Conservation (phyloP, 2,329 filamentous ascomycete species). For the Zopfia rhizophila region DNA sequence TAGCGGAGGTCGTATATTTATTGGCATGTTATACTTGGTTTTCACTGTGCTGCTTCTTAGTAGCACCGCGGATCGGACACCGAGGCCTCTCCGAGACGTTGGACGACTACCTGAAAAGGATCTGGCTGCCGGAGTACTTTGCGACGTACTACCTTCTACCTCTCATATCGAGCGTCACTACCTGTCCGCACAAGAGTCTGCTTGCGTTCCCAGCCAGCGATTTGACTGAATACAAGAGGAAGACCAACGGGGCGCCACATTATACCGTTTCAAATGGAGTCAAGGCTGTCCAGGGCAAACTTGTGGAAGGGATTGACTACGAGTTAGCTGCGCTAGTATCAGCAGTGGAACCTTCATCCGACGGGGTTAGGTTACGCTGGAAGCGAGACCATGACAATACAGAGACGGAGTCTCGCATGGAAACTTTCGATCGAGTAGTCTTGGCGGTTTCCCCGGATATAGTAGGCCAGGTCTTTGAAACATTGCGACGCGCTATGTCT, state of each 20-base stretch:
- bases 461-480: slow-evolving; percentile 60
- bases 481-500: slow-evolving; percentile 50
- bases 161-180: slow-evolving; percentile 65
- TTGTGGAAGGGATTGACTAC: slow-evolving; percentile 56
- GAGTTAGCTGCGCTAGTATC: slow-evolving; percentile 54
- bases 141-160: slow-evolving; percentile 64
- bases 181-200: slow-evolving; percentile 63
- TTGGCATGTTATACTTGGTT: slow-evolving; percentile 65
- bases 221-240: slow-evolving; percentile 62
- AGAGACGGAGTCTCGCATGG: slow-evolving; percentile 28
- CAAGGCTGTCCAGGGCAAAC: slow-evolving; percentile 59
- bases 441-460: slow-evolving; percentile 67
- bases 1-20: slow-evolving; percentile 59
- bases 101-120: slow-evolving; percentile 62
- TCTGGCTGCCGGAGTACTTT: slow-evolving; percentile 61
- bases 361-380: slow-evolving; percentile 51
- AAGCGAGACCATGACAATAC: slow-evolving; percentile 17
- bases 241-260: slow-evolving; percentile 60
- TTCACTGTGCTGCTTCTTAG: slow-evolving; percentile 61
- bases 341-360: slow-evolving; percentile 41
- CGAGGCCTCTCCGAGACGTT: slow-evolving; percentile 55
- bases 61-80: slow-evolving; percentile 47
- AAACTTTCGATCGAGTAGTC: slow-evolving; percentile 63
- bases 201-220: slow-evolving; percentile 65
- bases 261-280: slow-evolving; percentile 64